A percentile compares a stretch with the other conserved stretches of the same genome.
phyloP scores from a whole-genome alignment of 2,329 filamentous ascomycete species.

The Rosellinia necatrix region DNA sequence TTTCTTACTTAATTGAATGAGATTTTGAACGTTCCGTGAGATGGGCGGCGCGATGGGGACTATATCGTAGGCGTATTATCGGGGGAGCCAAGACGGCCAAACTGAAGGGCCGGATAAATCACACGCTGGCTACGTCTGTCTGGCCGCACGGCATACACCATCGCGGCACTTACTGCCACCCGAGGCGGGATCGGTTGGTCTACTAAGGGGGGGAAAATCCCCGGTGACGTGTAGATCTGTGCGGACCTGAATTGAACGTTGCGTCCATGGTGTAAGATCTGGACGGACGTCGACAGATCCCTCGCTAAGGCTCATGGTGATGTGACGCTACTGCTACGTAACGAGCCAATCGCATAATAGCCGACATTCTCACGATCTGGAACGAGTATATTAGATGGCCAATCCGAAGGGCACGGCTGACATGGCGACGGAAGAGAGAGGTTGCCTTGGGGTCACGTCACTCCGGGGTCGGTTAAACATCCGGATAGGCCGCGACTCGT shows the following conservation, averaged over 20 bases:
- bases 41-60: conserved; percentile 22
- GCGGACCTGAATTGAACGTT: conserved; percentile 15
- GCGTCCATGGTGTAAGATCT: conserved; percentile 10
- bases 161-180: conserved; percentile 7
- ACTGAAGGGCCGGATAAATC: conserved; percentile 33
- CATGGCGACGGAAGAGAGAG: conserved; percentile 3
- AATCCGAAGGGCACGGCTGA: background rate
- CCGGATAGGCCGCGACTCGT: background rate
- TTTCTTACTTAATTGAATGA: conserved; percentile 12
- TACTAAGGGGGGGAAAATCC: background rate
- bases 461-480: conserved; percentile 14
- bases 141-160: background rate
- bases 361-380: conserved; percentile 19
- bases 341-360: conserved; percentile 25
- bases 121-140: conserved; percentile 1
- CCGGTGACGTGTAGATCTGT: too few species aligned
- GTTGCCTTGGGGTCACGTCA: conserved; percentile 4
- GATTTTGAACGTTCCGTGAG: conserved; percentile 25
- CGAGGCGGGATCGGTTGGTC: background rate
- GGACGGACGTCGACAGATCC: background rate
- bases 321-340: conserved; percentile 34
- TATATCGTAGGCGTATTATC: conserved; percentile 25
- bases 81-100: conserved; percentile 22
- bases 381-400: conserved; percentile 2
- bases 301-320: conserved; percentile 3